phyloP scores from a whole-genome alignment of 768 basidiomycete genomes.

The Tylopilus felleus region DNA sequence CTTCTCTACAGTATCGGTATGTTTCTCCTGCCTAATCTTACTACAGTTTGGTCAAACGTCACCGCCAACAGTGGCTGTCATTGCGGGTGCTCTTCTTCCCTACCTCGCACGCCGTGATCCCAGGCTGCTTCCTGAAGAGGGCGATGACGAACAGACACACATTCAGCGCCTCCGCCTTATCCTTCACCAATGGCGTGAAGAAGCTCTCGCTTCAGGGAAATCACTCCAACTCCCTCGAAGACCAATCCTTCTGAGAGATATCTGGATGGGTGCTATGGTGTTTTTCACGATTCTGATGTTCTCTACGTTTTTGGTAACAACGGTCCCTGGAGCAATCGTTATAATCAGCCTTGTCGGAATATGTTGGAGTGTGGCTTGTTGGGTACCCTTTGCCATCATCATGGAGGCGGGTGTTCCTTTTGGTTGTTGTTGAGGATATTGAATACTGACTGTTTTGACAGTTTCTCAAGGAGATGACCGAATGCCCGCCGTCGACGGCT shows the following conservation, averaged over 20 bases:
- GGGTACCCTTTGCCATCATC: slow-evolving; percentile 96
- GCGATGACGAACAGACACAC: slow-evolving; percentile 71
- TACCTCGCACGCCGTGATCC: slow-evolving; percentile 79
- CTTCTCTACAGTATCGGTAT: slow-evolving; percentile 85
- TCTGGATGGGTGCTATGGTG: slow-evolving; percentile 86
- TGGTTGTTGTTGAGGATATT: background rate
- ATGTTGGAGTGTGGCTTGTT: slow-evolving; percentile 97
- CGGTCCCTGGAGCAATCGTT: slow-evolving; percentile 71
- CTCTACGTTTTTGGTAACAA: slow-evolving; percentile 83
- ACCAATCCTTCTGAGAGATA: slow-evolving; percentile 89
- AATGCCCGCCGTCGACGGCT: slow-evolving; percentile 23
- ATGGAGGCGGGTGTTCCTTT: slow-evolving; percentile 81
- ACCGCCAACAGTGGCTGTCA: slow-evolving; percentile 65
- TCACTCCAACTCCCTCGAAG: slow-evolving; percentile 78
- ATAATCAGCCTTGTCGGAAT: slow-evolving; percentile 86
- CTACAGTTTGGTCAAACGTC: background rate
- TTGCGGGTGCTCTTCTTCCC: slow-evolving; percentile 78
- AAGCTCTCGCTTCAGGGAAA: slow-evolving; percentile 72
- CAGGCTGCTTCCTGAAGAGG: slow-evolving; percentile 68
- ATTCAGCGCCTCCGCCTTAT: slow-evolving; percentile 62
- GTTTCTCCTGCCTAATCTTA: slow-evolving; percentile 1
- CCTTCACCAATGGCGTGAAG: slow-evolving; percentile 80
- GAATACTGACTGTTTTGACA: slow-evolving; percentile 26
- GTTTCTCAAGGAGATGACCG: slow-evolving; percentile 72
- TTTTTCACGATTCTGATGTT: slow-evolving; percentile 77